Evolutionary conservation across 345 rosid species (phyloP), one percentile per base, ranked within the genome.

Genomic region (Acer campestre): DNA sequence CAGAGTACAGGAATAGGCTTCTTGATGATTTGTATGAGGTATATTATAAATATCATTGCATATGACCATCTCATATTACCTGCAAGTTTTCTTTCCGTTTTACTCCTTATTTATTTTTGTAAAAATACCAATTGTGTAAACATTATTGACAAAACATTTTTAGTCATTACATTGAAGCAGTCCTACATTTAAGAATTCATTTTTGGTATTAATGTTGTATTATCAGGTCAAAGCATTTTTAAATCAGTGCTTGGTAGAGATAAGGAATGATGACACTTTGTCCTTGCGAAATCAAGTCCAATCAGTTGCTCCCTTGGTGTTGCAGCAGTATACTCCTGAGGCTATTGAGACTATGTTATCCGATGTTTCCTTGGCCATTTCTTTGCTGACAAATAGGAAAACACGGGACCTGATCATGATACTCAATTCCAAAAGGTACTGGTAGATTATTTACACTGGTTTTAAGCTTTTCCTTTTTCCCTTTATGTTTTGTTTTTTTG

Each of bases 1-100:
- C 97, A 18, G 98, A 94, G 69, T 96, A 89, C 84, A 84, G 99
- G 79, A 96, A 91, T 75, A 94, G 88, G 84, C 90, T 96, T 78
- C 97, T 96, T 40, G 98, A 96, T 80, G 99, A 96, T 86, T 84
- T 92, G 63, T 87, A 91, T 69, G 97, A 96, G 98, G 99, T 96
- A 85, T n/a, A 53, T 68, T n/a, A 40, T 42, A 20, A 58, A 49
- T 25, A 68, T 69, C 31, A 46, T 35, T 73, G 22, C 49, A 42
- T 58, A 49, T 68, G 42, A 17, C 64, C 31, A 29, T 51, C 29
- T 79, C 27, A 17, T 73, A 8, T 22, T 76, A 62, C 31, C 17
- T 81, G 67, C 22, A 14, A 74, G 10, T 49, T 56, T 9, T 61
- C 67, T 22, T 25, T 61, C 58, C 61, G 2, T 59, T 42, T 58